Percentiles rank a stretch among this genome's conserved stretches.
phyloP scores from a whole-genome alignment of 2,329 filamentous ascomycete species.

The Diaporthe destruens region DNA sequence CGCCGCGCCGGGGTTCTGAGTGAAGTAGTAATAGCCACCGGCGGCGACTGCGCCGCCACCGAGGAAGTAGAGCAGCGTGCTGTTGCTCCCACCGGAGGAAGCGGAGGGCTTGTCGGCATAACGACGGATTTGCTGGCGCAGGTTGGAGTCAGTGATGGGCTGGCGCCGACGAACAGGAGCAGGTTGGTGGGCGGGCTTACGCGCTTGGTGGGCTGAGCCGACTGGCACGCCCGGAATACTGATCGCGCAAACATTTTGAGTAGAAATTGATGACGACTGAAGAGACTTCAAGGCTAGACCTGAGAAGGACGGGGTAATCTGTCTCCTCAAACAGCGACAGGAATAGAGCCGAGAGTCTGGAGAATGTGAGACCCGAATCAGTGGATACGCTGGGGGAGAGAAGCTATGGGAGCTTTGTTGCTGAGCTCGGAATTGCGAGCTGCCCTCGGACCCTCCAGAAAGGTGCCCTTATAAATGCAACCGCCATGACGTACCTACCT shows the following conservation, averaged over 20 bases:
- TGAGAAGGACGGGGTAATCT: neutral
- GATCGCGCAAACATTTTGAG: constrained; percentile 76
- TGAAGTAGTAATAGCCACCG: constrained; percentile 68
- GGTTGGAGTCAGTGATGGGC: constrained; percentile 42
- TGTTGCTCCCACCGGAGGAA: constrained; percentile 68
- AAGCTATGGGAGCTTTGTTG: neutral
- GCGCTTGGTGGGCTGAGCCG: constrained; percentile 74
- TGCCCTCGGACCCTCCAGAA: constrained; percentile 2
- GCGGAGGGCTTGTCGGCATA: constrained; percentile 76
- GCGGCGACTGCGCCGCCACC: constrained; percentile 70
- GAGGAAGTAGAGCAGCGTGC: constrained; percentile 71
- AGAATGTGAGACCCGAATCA: constrained; percentile 1
- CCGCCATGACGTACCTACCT: constrained; percentile 5
- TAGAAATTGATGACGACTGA: constrained; percentile 24
- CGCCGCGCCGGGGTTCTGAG: constrained; percentile 60
- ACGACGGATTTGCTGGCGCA: constrained; percentile 60
- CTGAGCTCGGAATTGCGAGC: constrained; percentile 31
- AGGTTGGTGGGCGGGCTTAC: constrained; percentile 58
- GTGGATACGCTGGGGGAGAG: neutral
- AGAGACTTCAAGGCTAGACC: neutral
- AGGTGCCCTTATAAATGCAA: constrained; percentile 10
- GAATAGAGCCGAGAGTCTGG: neutral
- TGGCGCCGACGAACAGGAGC: neutral
- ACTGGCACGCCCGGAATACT: constrained; percentile 72
- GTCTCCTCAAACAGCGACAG: neutral